These are phyloP conservation scores for Anisodus tanguticus DNA, from an alignment of 257 asterid genomes.

Conservation along the genomic window DNA sequence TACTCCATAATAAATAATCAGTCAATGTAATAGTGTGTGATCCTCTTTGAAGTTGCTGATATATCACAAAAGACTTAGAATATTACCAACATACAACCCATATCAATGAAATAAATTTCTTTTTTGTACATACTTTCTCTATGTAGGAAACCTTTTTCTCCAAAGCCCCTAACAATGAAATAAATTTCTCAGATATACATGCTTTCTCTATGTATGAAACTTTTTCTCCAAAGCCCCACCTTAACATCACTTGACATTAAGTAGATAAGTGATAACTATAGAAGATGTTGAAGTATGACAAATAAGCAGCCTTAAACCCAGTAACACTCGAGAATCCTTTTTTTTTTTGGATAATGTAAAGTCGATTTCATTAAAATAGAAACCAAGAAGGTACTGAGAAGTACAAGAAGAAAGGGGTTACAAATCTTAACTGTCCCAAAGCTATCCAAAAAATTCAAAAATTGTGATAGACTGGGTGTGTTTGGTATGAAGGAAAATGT, in stretches of 20 bases:
- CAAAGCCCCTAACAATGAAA: conserved; percentile 19
- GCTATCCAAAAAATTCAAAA: neutral
- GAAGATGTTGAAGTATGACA: neutral
- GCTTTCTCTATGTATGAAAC: neutral
- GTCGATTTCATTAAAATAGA: neutral
- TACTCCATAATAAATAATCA: neutral
- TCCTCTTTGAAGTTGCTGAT: conserved; percentile 24
- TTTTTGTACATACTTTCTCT: neutral
- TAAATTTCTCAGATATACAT: neutral
- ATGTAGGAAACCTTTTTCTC: neutral
- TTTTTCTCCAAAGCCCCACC: neutral
- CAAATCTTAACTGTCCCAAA: neutral
- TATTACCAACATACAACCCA: neutral
- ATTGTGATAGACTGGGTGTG: neutral
- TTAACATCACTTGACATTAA: neutral
- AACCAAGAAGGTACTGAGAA: conserved; percentile 13
- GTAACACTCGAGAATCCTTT: neutral
- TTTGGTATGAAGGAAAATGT: too few relatives aligned
- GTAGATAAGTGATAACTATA: neutral
- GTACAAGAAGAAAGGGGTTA: neutral
- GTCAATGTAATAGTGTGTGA: conserved; percentile 2
- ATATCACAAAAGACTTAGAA: neutral
- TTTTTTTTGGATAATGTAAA: neutral
- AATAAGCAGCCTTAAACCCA: neutral
- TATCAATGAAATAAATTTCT: neutral